Evolutionary conservation across 2,329 filamentous ascomycete species (phyloP), one percentile per base, ranked within the genome.

Genomic region (Dendrostoma leiphaemia): DNA sequence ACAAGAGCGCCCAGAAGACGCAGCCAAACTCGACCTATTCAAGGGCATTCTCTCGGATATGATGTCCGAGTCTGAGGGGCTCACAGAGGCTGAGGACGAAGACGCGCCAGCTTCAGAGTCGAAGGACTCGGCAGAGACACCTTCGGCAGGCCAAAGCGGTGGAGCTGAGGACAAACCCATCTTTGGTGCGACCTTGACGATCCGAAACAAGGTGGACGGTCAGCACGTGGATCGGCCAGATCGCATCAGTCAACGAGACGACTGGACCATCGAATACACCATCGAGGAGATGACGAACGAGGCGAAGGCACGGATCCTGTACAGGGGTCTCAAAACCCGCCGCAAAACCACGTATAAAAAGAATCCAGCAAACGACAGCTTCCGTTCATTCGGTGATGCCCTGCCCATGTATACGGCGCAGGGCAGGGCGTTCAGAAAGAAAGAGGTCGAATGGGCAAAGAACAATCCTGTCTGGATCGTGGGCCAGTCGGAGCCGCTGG

Each of bases 231-330:
- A 73, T 0, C 84, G 91, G 3, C 89, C 91, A 0, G 60, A 70
- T 1, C 61, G 75, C 0, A 66, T 86, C 43, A 68, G n/a, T n/a
- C n/a, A 48, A 0, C 29, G 63, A 13, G 19, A 9, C 6, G 68
- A 66, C 54, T 97, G 92, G 92, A 68, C 73, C 0, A 74, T 97
- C n/a, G 84, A 94, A 62, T 97, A 96, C 69, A 79, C 85, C 32
- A 72, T 97, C 45, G 78, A 80, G 43, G 88, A 92, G 60, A 74
- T 91, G 2, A 49, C 69, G 0, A 3, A 51, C 7, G 59, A 41
- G 3, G 59, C 67, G 0, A 71, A 74, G 9, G 82, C 80, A 1
- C 69, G 68, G 56, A 69, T 53, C 0, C 67, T 88, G 23, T 91
- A 91, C 66, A 38, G 64, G 1, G 72, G 77, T 48, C 74, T 83